Percentiles rank a stretch among this genome's conserved stretches.
Conservation (phyloP, 2,329 filamentous ascomycete species). For the Talaromyces sp. region DNA sequence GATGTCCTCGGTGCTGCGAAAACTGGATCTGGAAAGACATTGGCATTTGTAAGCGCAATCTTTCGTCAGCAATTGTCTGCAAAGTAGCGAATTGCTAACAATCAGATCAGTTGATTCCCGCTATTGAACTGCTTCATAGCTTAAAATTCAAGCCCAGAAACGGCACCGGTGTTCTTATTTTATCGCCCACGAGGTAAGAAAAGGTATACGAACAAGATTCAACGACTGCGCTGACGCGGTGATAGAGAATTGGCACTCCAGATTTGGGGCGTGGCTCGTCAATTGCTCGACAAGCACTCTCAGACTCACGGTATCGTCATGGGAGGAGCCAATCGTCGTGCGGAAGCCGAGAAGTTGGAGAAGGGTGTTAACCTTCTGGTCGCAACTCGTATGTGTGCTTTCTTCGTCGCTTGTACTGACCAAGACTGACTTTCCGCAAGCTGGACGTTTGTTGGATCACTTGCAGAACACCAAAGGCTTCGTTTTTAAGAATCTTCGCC, state of each 20-base stretch:
- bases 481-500: slow-evolving; percentile 86
- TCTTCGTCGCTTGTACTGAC: not conserved
- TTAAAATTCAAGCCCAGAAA: slow-evolving; percentile 51
- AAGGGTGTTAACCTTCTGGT: slow-evolving; percentile 95
- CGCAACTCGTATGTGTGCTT: slow-evolving; percentile 55
- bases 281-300: slow-evolving; percentile 90
- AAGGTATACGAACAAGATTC: not conserved
- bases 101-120: slow-evolving; percentile 61
- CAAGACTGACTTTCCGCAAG: slow-evolving; percentile 33
- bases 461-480: slow-evolving; percentile 89
- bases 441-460: slow-evolving; percentile 88
- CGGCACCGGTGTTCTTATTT: slow-evolving; percentile 87
- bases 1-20: slow-evolving; percentile 95
- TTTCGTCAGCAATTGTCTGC: not conserved
- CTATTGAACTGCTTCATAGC: slow-evolving; percentile 72
- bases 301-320: slow-evolving; percentile 95
- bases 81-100: not conserved
- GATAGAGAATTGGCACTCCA: slow-evolving; percentile 82
- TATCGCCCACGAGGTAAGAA: slow-evolving; percentile 66
- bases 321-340: slow-evolving; percentile 83
- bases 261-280: slow-evolving; percentile 90
- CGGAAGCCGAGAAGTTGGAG: slow-evolving; percentile 87
- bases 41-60: slow-evolving; percentile 58
- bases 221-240: not conserved
- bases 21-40: slow-evolving; percentile 89